Percentiles rank a stretch among this genome's conserved stretches.
Evolutionary conservation across 305 asterid genomes (phyloP).

Genomic region (Petunia hybrid): DNA sequence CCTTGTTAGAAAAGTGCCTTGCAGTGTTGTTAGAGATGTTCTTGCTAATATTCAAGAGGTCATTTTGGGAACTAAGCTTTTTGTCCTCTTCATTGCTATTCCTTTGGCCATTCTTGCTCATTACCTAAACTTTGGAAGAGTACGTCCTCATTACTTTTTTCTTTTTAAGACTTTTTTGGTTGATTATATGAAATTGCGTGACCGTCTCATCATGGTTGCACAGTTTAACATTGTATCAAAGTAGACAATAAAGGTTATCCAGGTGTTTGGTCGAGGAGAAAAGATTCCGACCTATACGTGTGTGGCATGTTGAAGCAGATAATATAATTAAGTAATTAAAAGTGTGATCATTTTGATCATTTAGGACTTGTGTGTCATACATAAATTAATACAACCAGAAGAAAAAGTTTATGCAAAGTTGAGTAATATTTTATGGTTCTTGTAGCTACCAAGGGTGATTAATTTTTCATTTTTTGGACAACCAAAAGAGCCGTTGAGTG

Average conservation of each 20-base stretch:
- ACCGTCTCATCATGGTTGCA: neutral
- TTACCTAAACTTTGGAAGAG: conserved; percentile 51
- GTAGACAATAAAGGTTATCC: neutral
- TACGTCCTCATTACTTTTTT: conserved; percentile 34
- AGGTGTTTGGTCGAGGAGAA: too few relatives aligned
- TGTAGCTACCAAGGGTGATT: neutral
- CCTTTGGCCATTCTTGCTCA: conserved; percentile 74
- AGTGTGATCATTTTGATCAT: too few relatives aligned
- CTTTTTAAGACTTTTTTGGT: neutral
- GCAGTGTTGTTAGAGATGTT: conserved; percentile 41
- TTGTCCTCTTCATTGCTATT: conserved; percentile 61
- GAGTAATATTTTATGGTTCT: neutral
- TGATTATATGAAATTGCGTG: neutral
- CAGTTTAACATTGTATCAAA: neutral
- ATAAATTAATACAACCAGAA: neutral
- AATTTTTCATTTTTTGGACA: neutral
- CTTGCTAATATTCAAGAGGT: conserved; percentile 71
- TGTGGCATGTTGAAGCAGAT: too few relatives aligned
- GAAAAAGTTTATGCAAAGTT: neutral
- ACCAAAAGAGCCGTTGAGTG: conserved; percentile 22
- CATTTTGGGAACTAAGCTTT: conserved; percentile 72
- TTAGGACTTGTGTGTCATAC: neutral
- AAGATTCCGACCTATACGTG: too few relatives aligned
- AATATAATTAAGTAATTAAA: too few relatives aligned
- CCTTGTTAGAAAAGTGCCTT: conserved; percentile 51